A percentile compares a stretch with the other conserved stretches of the same genome.
phyloP scores from a whole-genome alignment of 257 asterid genomes.

The Sherardia arvensis region DNA sequence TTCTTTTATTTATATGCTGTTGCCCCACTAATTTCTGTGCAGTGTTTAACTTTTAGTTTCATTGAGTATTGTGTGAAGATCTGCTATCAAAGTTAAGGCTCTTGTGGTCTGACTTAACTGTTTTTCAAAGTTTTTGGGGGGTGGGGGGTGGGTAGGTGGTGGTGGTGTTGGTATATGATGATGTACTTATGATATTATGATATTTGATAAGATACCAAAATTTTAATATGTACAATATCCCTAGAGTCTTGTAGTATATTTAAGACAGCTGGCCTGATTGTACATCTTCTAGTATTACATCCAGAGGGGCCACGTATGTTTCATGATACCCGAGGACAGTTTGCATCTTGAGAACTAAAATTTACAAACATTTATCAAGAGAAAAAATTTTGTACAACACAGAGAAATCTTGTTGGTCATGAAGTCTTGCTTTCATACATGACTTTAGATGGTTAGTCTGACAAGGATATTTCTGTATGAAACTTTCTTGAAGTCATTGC shows the following conservation, averaged over 20 bases:
- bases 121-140: too few species aligned
- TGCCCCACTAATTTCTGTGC: neutral
- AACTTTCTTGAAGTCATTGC: neutral
- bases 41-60: neutral
- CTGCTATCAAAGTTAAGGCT: neutral
- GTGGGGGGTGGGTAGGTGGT: too few species aligned
- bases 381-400: too few species aligned
- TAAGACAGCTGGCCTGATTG: neutral
- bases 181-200: neutral
- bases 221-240: neutral
- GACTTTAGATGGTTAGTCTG: neutral
- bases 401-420: too few species aligned
- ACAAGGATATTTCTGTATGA: neutral
- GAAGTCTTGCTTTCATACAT: too few species aligned
- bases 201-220: neutral
- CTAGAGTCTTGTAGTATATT: neutral
- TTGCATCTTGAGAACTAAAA: neutral
- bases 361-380: neutral
- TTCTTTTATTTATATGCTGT: slow-evolving; percentile 17
- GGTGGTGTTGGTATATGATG: too few species aligned
- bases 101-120: neutral
- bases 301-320: neutral
- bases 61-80: neutral
- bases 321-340: neutral
- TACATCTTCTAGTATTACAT: too few species aligned